A percentile compares a stretch with the other conserved stretches of the same genome.
Conservation (phyloP, 2,329 filamentous ascomycete species). For the Colletotrichum trifolii region DNA sequence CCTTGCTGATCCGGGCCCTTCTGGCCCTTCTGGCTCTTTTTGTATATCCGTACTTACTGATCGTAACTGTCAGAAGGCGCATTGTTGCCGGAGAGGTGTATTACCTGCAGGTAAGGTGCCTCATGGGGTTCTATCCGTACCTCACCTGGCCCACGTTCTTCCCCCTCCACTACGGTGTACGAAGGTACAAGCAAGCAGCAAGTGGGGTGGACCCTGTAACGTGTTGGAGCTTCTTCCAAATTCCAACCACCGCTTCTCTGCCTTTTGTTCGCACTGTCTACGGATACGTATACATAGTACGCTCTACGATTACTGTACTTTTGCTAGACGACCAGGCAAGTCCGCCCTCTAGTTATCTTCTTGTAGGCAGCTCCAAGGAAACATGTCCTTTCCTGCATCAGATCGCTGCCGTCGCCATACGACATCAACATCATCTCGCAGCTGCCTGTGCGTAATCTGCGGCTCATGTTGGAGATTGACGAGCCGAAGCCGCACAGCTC, state of each 20-base stretch:
- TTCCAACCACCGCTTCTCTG: not conserved
- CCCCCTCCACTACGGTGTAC: not conserved
- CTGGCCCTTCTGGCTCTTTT: no score
- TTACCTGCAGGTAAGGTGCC: no score
- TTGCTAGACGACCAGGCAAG: no score
- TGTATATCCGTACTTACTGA: no score
- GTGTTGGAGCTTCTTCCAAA: conserved; percentile 30
- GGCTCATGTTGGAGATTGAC: not conserved
- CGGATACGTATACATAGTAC: not conserved
- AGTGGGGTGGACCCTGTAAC: conserved; percentile 32
- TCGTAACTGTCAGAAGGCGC: conserved; percentile 3
- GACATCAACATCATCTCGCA: not conserved
- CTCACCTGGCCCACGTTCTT: conserved; percentile 8
- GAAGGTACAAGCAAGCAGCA: not conserved
- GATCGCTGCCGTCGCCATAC: no score
- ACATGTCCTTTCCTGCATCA: not conserved
- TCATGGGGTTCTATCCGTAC: conserved; percentile 5
- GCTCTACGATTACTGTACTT: not conserved
- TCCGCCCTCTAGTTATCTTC: no score
- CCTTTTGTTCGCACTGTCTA: not conserved
- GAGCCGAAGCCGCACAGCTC: no score
- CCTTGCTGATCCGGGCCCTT: no score
- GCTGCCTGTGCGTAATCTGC: not conserved
- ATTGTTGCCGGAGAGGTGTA: not conserved
- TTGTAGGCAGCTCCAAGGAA: no score